Percentiles rank a stretch among this genome's conserved stretches.
phyloP scores from a whole-genome alignment of 2,329 filamentous ascomycete genomes.

The Amesomyces nigricolor region DNA sequence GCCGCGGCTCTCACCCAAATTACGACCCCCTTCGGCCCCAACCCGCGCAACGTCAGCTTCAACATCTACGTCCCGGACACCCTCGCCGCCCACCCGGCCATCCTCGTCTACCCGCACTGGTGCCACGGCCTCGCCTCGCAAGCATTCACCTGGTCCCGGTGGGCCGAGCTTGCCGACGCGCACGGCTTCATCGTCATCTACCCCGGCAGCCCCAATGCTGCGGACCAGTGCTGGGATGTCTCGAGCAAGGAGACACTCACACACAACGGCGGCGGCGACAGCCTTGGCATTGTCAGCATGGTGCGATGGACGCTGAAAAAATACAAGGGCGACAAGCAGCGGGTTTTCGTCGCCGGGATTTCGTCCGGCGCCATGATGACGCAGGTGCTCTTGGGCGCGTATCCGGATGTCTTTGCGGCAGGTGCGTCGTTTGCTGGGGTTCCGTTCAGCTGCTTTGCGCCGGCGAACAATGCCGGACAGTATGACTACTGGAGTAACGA shows the following conservation, averaged over 20 bases:
- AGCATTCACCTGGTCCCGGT: constrained; percentile 45
- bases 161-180: constrained; percentile 38
- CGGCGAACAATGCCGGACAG: constrained; percentile 34
- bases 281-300: constrained; percentile 53
- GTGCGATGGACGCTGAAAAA: constrained; percentile 48
- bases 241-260: constrained; percentile 44
- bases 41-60: constrained; percentile 37
- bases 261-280: constrained; percentile 53
- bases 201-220: constrained; percentile 44
- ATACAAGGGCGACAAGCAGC: constrained; percentile 46
- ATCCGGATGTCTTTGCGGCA: constrained; percentile 40
- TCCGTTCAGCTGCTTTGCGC: constrained; percentile 29
- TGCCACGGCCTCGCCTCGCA: constrained; percentile 46
- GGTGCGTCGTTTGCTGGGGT: constrained; percentile 41
- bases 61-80: constrained; percentile 37
- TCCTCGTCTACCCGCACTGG: constrained; percentile 50
- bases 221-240: constrained; percentile 55
- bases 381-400: constrained; percentile 25
- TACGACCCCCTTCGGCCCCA: constrained; percentile 32
- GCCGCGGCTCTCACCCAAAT: too few species aligned
- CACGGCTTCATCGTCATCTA: constrained; percentile 49
- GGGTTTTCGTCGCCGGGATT: constrained; percentile 50
- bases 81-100: constrained; percentile 36
- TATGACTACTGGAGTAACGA: constrained; percentile 42
- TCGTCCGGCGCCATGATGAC: constrained; percentile 41